phyloP scores from a whole-genome alignment of 306 rosid species.

The Sicyos baderoa region DNA sequence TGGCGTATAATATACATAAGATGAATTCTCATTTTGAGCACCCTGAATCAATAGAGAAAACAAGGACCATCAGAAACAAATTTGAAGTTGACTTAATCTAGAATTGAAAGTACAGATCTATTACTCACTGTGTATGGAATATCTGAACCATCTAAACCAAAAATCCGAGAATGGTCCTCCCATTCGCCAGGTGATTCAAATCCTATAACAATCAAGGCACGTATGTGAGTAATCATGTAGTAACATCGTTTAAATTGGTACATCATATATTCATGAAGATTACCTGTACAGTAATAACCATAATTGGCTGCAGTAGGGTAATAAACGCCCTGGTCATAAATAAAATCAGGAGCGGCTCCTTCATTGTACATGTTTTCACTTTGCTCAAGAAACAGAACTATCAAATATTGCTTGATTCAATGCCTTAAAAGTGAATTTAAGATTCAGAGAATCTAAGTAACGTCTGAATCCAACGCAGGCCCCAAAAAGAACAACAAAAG shows the following conservation, averaged over 20 bases:
- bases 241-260: slow-evolving; percentile 6
- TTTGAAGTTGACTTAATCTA: too few relatives aligned
- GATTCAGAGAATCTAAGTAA: slow-evolving; percentile 14
- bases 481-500: not conserved
- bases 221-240: slow-evolving; percentile 20
- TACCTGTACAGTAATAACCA: slow-evolving; percentile 93
- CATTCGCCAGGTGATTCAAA: slow-evolving; percentile 80
- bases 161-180: slow-evolving; percentile 80
- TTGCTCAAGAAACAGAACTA: slow-evolving; percentile 49
- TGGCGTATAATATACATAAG: slow-evolving; percentile 76
- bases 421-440: slow-evolving; percentile 48
- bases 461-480: not conserved
- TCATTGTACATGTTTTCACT: slow-evolving; percentile 60
- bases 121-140: slow-evolving; percentile 55
- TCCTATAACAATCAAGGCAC: slow-evolving; percentile 34
- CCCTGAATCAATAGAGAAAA: slow-evolving; percentile 40
- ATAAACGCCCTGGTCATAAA: slow-evolving; percentile 73
- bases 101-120: slow-evolving; percentile 1
- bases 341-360: slow-evolving; percentile 68
- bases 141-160: slow-evolving; percentile 74
- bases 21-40: slow-evolving; percentile 68
- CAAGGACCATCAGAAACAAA: slow-evolving; percentile 15
- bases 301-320: slow-evolving; percentile 85
- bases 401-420: slow-evolving; percentile 43
- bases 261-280: not conserved